Conservation (phyloP, 1,139 yeast genomes). For the Hanseniaspora uvarum region DNA sequence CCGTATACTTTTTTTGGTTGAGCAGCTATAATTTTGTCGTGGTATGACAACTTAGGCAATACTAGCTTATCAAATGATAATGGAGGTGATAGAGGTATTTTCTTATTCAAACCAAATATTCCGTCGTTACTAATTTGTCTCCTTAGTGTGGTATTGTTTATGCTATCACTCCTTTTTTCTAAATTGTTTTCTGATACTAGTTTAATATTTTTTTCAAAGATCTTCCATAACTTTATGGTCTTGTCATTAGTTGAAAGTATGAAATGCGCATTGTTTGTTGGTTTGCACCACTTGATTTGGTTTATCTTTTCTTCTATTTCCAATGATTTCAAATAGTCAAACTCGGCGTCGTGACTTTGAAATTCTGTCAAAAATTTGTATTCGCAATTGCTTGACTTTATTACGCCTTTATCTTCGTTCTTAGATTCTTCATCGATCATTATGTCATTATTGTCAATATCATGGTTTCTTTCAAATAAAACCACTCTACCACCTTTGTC, state of each 20-base stretch:
- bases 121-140: conserved; percentile 17
- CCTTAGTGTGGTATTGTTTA: conserved; percentile 18
- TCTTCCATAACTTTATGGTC: conserved; percentile 94
- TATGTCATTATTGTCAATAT: conserved; percentile 39
- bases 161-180: conserved; percentile 8
- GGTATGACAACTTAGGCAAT: conserved; percentile 78
- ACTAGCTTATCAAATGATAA: conserved; percentile 36
- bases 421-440: conserved; percentile 15
- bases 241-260: conserved; percentile 89
- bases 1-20: conserved; percentile 86
- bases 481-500: conserved; percentile 98
- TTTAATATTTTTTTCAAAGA: conserved; percentile 82
- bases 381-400: conserved; percentile 45
- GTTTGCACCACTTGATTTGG: conserved; percentile 90
- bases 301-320: conserved; percentile 98
- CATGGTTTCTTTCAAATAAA: conserved; percentile 77
- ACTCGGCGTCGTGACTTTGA: conserved; percentile 97
- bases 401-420: background rate
- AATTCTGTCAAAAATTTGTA: conserved; percentile 93
- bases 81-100: conserved; percentile 23
- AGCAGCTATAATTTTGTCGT: conserved; percentile 90
- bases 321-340: conserved; percentile 86
- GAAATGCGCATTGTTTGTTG: conserved; percentile 80
- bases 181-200: conserved; percentile 86
- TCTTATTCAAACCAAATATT: conserved; percentile 23